Conservation (phyloP, 495 filamentous ascomycete species). For the Geoglossum glabrum region DNA sequence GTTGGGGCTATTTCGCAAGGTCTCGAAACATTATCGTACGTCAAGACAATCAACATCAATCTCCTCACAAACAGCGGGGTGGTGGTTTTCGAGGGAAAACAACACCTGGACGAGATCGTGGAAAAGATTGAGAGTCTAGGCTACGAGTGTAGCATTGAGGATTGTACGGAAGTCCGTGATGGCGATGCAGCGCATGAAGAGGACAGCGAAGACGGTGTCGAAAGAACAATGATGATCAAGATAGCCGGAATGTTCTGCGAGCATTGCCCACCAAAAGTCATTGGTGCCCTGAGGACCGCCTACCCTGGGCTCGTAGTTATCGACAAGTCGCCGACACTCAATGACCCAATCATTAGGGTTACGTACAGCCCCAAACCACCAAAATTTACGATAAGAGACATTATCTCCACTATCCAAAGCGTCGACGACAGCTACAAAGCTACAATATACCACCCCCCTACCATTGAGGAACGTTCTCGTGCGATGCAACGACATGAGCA, state of each 20-base stretch:
- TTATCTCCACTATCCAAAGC: conserved; percentile 43
- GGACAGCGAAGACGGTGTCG: conserved; percentile 46
- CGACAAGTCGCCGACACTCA: conserved; percentile 27
- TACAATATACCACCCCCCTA: conserved; percentile 58
- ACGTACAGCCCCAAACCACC: conserved; percentile 50
- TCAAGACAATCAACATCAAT: conserved; percentile 33
- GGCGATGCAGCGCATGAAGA: conserved; percentile 39
- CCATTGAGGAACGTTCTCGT: conserved; percentile 66
- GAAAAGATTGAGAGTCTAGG: conserved; percentile 33
- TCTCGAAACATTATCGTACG: conserved; percentile 28
- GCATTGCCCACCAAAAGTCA: conserved; percentile 52
- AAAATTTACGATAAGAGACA: conserved; percentile 52
- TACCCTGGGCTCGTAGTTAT: conserved; percentile 28
- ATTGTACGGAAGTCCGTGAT: conserved; percentile 14
- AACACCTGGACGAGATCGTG: conserved; percentile 24
- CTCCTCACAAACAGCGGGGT: conserved; percentile 38
- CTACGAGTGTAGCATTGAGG: conserved; percentile 31
- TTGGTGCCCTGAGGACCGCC: conserved; percentile 25
- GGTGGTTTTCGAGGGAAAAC: conserved; percentile 24
- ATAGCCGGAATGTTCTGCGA: conserved; percentile 79
- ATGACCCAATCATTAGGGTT: conserved; percentile 47
- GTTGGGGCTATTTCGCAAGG: conserved; percentile 31
- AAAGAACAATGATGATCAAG: conserved; percentile 39
- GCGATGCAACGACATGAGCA: conserved; percentile 23
- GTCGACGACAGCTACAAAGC: conserved; percentile 43